Base-by-base conservation (phyloP, 331 rosid species). In the Telfairia occidentalis region DNA sequence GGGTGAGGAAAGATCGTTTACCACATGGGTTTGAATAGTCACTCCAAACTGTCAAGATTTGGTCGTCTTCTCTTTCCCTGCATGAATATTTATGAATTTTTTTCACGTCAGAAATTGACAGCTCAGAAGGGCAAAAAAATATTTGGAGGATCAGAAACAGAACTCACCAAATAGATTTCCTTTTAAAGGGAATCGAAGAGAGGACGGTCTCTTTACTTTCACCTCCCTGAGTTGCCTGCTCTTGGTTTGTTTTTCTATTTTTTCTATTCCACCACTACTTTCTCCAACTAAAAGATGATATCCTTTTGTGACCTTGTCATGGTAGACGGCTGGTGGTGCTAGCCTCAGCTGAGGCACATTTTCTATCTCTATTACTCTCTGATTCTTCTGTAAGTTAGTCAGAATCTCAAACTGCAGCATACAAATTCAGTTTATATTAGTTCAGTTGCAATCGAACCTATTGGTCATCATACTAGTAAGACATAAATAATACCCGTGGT, bases 321-420 rank as follows among this genome's bases (percentile, higher is more conserved):
- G 99, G 83, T 95, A 91, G 19, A 95, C 83, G 65, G 99, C 90
- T n/a, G 96, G 97, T 1, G 99, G 97, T 45, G 99, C 92, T 63
- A 95, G 97, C 86, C 87, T 87, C 85, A 92, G 65, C 52, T 78
- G 99, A 79, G 96, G 92, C 82, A 90, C 75, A 84, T 80, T 89
- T 75, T 95, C 99, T 64, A 92, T 78, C 84, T 90, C 96, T 24
- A 86, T 86, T 71, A 90, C 83, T 74, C 90, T 88, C 76, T 85
- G 88, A 49, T 90, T 84, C 57, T 82, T 88, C 81, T 86, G 89
- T 82, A 95, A 82, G 82, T 86, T 87, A 74, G 80, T 81, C 93
- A 95, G 80, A 58, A 95, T 90, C 89, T 91, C 97, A 85, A 90
- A 95, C 98, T 92, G 96, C 92, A 87, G 58, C 70, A 80, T 46